phyloP scores from a whole-genome alignment of 2,329 filamentous ascomycete species.

The Pestalotiopsis sp. region DNA sequence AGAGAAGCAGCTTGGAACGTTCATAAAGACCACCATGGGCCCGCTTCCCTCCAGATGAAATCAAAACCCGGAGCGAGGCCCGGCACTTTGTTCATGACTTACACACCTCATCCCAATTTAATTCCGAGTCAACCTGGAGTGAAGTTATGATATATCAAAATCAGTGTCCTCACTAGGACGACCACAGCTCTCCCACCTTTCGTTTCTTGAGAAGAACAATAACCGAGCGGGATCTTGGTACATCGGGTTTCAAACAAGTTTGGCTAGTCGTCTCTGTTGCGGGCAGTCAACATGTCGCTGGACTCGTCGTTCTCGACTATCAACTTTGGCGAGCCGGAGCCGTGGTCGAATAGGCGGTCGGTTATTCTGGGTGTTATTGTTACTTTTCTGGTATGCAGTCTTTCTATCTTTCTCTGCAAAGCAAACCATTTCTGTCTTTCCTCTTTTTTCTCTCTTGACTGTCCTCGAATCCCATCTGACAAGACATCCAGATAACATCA shows the following conservation, averaged over 20 bases:
- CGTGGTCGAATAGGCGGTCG: conserved; percentile 26
- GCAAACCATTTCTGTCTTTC: not conserved
- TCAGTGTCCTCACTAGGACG: not conserved
- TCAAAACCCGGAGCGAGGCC: not conserved
- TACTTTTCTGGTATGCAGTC: conserved; percentile 25
- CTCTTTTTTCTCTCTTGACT: too few species aligned
- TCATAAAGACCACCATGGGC: not conserved
- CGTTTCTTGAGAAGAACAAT: not conserved
- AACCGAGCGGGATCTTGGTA: conserved; percentile 12
- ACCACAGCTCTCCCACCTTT: not conserved
- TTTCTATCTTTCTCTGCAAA: not conserved
- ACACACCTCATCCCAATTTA: not conserved
- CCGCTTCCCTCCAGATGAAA: not conserved
- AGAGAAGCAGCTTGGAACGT: too few species aligned
- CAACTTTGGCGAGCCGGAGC: conserved; percentile 29
- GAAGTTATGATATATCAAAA: not conserved
- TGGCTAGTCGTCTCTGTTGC: too few species aligned
- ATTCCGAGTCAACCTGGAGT: not conserved
- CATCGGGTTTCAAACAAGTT: not conserved
- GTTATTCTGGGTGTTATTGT: conserved; percentile 33
- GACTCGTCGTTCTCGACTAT: conserved; percentile 18
- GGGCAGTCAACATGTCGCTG: not conserved
- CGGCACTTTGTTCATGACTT: not conserved
- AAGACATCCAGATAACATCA: conserved; percentile 24
- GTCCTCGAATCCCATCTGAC: not conserved